A percentile compares a stretch with the other conserved stretches of the same genome.
Conservation (phyloP, 805 yeast species). For the Wickerhamiella bombiphila region DNA sequence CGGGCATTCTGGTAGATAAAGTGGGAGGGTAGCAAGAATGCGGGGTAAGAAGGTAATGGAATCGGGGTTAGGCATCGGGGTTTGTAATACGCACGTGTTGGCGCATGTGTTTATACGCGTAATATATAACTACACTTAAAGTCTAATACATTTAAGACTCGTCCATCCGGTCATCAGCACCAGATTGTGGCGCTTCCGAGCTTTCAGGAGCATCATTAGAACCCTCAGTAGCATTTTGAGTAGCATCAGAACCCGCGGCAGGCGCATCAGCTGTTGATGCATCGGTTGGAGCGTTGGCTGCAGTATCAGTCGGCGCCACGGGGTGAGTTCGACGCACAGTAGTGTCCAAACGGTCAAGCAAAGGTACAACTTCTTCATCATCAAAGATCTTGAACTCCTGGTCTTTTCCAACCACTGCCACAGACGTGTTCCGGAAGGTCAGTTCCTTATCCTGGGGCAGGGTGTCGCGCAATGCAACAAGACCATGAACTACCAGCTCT, state of each 20-base stretch:
- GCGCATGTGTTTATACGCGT: neutral
- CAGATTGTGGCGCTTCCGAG: conserved; percentile 3
- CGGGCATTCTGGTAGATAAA: no score
- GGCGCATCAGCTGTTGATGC: conserved; percentile 6
- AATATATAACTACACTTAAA: neutral
- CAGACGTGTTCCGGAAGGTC: conserved; percentile 68
- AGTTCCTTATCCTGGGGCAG: conserved; percentile 88
- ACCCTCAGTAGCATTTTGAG: conserved; percentile 15
- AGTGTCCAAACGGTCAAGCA: conserved; percentile 64
- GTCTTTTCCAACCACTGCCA: conserved; percentile 83
- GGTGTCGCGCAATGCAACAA: conserved; percentile 85
- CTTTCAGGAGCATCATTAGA: conserved; percentile 5
- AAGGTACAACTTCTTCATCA: conserved; percentile 71
- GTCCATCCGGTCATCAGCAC: conserved; percentile 9
- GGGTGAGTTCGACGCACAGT: conserved; percentile 35
- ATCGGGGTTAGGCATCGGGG: no score
- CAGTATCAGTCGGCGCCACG: neutral
- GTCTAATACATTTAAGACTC: conserved; percentile 3
- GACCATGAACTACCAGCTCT: conserved; percentile 69
- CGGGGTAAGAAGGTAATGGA: no score
- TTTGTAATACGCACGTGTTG: neutral
- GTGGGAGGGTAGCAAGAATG: no score
- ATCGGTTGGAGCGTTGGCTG: neutral
- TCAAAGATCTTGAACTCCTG: conserved; percentile 64
- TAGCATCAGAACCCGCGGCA: conserved; percentile 13